Base-by-base conservation (phyloP, 768 basidiomycete species). In the Pleurotus tuber-regium region DNA sequence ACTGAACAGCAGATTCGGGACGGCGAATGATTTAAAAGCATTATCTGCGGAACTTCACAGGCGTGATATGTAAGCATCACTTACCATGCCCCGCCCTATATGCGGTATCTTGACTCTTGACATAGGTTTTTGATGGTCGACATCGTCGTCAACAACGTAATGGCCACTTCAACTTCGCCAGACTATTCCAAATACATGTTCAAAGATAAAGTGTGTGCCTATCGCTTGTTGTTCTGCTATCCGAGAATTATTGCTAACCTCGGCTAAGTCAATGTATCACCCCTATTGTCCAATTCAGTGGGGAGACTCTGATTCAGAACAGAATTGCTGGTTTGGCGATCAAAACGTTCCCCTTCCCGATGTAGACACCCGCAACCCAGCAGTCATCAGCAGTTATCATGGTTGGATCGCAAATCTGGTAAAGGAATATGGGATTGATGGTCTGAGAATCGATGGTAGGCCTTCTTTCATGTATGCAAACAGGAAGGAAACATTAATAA, bases 321-420 rank as follows among this genome's bases (percentile, higher is more conserved):
- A 92, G 67, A 62, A 77, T 33, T 92, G 92, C 66, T 94, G 92
- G 91, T 70, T 94, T 14, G 92, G 92, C 2, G 89, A 94, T 61
- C 69, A 70, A 9, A 76, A 71, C 2, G 86, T 94, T 46, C 76
- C 89, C 19, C 74, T 93, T 0, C 80, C 88, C 0, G 92, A 95
- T 64, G 60, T 94, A 54, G 82, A 94, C 68, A 93, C 90, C 10
- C 75, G 80, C 59, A 80, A 89, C 55, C 69, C 80, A 5, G 68
- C 69, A 26, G 89, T 94, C 35, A 72, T 81, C 26, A 69, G 75
- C 8, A 73, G 71, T 29, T 92, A 86, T 66, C 77, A 80, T 23
- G 61, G 69, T 5, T 93, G 90, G 92, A 82, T 93, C 58, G 65
- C 70, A 31, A 66, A 76, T 26, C 72, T 93, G 14, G 86, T 93